These are phyloP conservation scores for Craterostigma plantagineum DNA, from an alignment of 257 asterid genomes.

Conservation along the genomic window DNA sequence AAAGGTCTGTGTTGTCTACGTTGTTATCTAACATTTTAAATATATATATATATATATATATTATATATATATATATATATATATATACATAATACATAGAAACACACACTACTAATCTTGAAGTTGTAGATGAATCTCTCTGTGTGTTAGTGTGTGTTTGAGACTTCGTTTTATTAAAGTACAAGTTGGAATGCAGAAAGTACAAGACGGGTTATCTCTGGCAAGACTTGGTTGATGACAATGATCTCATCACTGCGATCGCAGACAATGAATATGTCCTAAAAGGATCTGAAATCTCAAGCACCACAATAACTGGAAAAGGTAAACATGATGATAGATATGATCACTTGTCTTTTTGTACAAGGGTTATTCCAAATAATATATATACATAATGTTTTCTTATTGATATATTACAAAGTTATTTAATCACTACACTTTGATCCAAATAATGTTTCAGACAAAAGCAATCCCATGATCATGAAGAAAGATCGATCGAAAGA, in stretches of 20 bases:
- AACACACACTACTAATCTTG: background rate
- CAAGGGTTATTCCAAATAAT: slow-evolving; percentile 8
- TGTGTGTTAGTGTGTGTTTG: background rate
- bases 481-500: slow-evolving; percentile 12
- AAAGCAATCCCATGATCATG: slow-evolving; percentile 1
- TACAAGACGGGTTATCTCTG: slow-evolving; percentile 73
- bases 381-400: no score
- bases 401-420: no score
- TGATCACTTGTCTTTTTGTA: background rate
- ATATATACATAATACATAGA: no score
- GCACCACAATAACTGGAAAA: background rate
- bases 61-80: background rate
- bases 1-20: slow-evolving; percentile 23
- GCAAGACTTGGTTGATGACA: slow-evolving; percentile 92
- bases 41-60: background rate
- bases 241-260: slow-evolving; percentile 77
- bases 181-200: slow-evolving; percentile 22
- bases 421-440: no score
- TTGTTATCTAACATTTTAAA: background rate
- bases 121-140: background rate
- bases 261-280: slow-evolving; percentile 83
- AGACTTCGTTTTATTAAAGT: background rate
- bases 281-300: slow-evolving; percentile 64
- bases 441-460: no score
- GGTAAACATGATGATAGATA: slow-evolving; percentile 15